Evolutionary conservation across 2,329 filamentous ascomycete species (phyloP).

Genomic region (Aspergillus fischeri): DNA sequence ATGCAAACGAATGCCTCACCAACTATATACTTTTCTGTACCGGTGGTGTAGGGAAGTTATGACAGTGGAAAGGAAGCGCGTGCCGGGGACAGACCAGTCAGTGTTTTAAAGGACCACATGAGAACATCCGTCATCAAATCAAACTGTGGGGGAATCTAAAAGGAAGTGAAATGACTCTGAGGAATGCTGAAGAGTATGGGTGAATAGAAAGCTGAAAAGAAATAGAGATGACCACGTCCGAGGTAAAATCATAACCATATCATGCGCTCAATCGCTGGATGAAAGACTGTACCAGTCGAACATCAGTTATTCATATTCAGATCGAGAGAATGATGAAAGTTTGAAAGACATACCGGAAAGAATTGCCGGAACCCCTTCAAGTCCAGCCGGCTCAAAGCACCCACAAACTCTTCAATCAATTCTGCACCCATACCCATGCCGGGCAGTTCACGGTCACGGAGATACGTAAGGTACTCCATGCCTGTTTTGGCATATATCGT

Average conservation of each 20-base stretch:
- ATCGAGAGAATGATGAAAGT: background rate
- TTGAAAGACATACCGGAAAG: conserved; percentile 39
- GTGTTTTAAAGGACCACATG: conserved; percentile 11
- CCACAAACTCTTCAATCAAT: conserved; percentile 46
- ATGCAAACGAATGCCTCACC: conserved; percentile 16
- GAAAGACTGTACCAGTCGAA: conserved; percentile 30
- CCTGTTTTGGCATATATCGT: conserved; percentile 89
- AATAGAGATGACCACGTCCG: conserved; percentile 7
- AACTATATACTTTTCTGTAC: conserved; percentile 21
- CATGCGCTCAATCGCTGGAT: conserved; percentile 44
- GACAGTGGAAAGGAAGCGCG: background rate
- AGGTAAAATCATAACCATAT: conserved; percentile 15
- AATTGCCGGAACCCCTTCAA: conserved; percentile 46
- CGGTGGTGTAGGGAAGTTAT: conserved; percentile 3
- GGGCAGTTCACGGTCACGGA: conserved; percentile 43
- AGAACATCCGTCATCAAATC: conserved; percentile 24
- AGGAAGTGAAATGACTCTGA: conserved; percentile 9
- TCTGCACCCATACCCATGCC: conserved; percentile 46
- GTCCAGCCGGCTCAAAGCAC: conserved; percentile 42
- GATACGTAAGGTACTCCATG: conserved; percentile 63
- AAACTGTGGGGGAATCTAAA: conserved; percentile 27
- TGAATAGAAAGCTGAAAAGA: conserved; percentile 6
- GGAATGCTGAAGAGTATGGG: conserved; percentile 6
- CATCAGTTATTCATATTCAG: conserved; percentile 4
- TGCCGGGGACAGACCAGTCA: conserved; percentile 8